Evolutionary conservation across 345 rosid genomes (phyloP).

Genomic region (Zanthoxylum bungeanum): DNA sequence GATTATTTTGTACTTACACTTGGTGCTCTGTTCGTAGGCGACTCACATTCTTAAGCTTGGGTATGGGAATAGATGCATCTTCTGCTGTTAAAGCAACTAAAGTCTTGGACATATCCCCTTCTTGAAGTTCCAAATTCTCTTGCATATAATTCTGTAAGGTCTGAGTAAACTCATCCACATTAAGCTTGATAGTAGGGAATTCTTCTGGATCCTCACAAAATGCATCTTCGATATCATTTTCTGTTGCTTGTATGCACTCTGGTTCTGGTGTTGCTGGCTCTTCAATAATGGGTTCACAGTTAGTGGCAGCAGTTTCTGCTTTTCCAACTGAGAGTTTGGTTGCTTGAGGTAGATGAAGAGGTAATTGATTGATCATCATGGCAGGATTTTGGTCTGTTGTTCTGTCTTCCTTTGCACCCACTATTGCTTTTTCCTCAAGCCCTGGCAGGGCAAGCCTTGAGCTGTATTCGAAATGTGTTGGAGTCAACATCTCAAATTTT

Average conservation of each 20-base stretch:
- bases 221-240: slow-evolving; percentile 68
- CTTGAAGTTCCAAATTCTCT: slow-evolving; percentile 65
- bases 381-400: slow-evolving; percentile 35
- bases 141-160: slow-evolving; percentile 69
- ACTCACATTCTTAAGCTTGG: slow-evolving; percentile 79
- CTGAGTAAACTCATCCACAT: slow-evolving; percentile 58
- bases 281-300: slow-evolving; percentile 76
- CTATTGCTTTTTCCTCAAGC: slow-evolving; percentile 52
- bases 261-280: slow-evolving; percentile 87
- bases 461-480: slow-evolving; percentile 39
- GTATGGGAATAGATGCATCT: slow-evolving; percentile 78
- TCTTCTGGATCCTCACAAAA: slow-evolving; percentile 65
- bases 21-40: slow-evolving; percentile 87
- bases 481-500: not conserved
- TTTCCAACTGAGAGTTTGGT: slow-evolving; percentile 33
- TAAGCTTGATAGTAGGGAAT: slow-evolving; percentile 75
- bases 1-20: slow-evolving; percentile 59
- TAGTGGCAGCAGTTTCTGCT: slow-evolving; percentile 22
- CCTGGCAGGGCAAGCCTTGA: slow-evolving; percentile 86
- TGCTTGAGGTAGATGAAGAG: slow-evolving; percentile 44
- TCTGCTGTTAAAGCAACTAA: slow-evolving; percentile 73
- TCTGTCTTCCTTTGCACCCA: slow-evolving; percentile 24
- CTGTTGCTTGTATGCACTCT: slow-evolving; percentile 34
- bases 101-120: slow-evolving; percentile 63
- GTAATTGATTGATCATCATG: slow-evolving; percentile 26